Percentiles rank a stretch among this genome's conserved stretches.
phyloP scores from a whole-genome alignment of 169 alveolate species.

The Plasmodium blacklocki region DNA sequence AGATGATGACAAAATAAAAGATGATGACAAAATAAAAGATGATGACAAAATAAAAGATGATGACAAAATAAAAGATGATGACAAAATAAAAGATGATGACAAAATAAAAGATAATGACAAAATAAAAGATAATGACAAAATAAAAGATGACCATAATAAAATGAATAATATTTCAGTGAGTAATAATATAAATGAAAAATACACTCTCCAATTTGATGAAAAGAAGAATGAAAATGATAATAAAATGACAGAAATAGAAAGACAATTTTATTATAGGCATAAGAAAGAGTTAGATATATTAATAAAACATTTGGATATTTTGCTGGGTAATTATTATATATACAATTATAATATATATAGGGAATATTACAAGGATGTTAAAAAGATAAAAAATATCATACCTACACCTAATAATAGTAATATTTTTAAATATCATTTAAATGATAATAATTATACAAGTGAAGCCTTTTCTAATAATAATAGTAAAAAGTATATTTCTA shows the following conservation, averaged over 20 bases:
- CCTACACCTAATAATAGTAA: not conserved
- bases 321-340: conserved; percentile 27
- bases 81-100: too few species aligned
- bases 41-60: too few species aligned
- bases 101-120: too few species aligned
- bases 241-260: not conserved
- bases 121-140: too few species aligned
- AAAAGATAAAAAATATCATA: not conserved
- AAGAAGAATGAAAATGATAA: not conserved
- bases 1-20: not conserved
- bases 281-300: conserved; percentile 40
- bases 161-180: too few species aligned
- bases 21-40: not conserved
- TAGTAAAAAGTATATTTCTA: too few species aligned
- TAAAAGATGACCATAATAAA: too few species aligned
- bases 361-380: conserved; percentile 11
- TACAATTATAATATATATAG: conserved; percentile 39
- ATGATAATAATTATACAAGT: too few species aligned
- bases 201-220: not conserved
- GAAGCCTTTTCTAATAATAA: too few species aligned
- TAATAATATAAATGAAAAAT: too few species aligned
- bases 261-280: conserved; percentile 30
- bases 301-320: conserved; percentile 50
- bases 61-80: too few species aligned
- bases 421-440: not conserved